phyloP scores from a whole-genome alignment of 306 rosid species.

The Prunus campanulata region DNA sequence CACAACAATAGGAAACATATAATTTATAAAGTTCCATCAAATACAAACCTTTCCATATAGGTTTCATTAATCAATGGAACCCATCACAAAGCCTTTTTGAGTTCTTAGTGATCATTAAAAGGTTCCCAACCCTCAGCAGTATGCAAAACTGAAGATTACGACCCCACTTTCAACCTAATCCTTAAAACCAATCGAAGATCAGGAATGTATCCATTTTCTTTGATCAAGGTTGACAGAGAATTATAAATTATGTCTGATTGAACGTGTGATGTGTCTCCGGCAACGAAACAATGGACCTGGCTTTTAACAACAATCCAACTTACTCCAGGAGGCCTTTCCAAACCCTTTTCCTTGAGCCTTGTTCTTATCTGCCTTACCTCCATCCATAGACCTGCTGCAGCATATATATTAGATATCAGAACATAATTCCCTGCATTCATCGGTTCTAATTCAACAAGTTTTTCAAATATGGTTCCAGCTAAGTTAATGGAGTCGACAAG shows the following conservation, averaged over 20 bases:
- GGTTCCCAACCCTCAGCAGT: no score
- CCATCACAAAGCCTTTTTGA: no score
- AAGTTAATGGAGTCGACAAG: not conserved
- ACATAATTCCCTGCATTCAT: conserved; percentile 41
- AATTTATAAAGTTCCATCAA: not conserved
- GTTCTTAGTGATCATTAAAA: no score
- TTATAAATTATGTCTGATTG: conserved; percentile 31
- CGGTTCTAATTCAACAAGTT: conserved; percentile 46
- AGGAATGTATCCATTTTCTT: conserved; percentile 29
- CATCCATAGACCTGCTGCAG: conserved; percentile 39
- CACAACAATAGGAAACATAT: not conserved
- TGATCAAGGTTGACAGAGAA: conserved; percentile 31
- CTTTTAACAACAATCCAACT: conserved; percentile 41
- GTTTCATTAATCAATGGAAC: conserved; percentile 22
- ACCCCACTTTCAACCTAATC: conserved; percentile 4
- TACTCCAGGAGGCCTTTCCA: no score
- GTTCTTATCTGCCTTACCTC: conserved; percentile 34
- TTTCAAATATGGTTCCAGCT: conserved; percentile 33
- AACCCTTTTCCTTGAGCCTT: not conserved
- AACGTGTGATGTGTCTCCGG: conserved; percentile 35
- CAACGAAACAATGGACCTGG: conserved; percentile 35
- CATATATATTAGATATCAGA: conserved; percentile 45
- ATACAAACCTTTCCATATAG: conserved; percentile 61
- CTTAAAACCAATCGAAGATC: conserved; percentile 20
- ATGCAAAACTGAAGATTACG: no score